phyloP scores from a whole-genome alignment of 2,329 filamentous ascomycete genomes.

The Orbilia quercus region DNA sequence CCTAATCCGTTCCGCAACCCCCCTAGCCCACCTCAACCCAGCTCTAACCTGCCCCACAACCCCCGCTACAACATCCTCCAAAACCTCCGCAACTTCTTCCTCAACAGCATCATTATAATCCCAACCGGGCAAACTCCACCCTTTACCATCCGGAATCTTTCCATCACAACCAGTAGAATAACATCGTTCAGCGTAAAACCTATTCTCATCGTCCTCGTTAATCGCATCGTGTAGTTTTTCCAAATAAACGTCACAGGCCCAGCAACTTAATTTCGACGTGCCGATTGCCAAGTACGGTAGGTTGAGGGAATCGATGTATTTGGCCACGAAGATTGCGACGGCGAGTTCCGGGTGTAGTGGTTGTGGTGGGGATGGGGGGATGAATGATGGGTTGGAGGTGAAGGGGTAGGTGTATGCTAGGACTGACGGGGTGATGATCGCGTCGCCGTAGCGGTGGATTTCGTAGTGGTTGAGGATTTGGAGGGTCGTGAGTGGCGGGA shows the following conservation, averaged over 20 bases:
- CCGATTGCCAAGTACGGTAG: constrained; percentile 19
- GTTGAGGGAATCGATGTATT: constrained; percentile 7
- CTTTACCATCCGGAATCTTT: constrained; percentile 3
- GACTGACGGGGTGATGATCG: constrained; percentile 2
- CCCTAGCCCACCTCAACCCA: constrained; percentile 10
- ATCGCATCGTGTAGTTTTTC: background rate
- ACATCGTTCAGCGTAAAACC: constrained; percentile 14
- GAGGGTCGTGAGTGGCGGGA: background rate
- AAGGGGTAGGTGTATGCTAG: constrained; percentile 5
- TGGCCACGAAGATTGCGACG: constrained; percentile 4
- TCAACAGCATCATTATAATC: background rate
- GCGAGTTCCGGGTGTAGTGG: constrained; percentile 26
- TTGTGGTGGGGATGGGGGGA: too few relatives aligned
- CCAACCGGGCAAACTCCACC: constrained; percentile 9
- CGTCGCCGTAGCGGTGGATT: background rate
- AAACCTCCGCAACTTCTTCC: background rate
- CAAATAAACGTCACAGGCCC: constrained; percentile 29
- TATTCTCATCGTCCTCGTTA: background rate
- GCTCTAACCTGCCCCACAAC: too few relatives aligned
- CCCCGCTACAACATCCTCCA: constrained; percentile 11
- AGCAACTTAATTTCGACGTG: constrained; percentile 1
- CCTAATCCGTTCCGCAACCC: background rate
- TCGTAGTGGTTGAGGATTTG: constrained; percentile 25
- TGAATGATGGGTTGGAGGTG: too few relatives aligned
- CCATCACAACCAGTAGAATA: constrained; percentile 27